phyloP scores from a whole-genome alignment of 1,284 basidiomycete species.

The Sanguinoderma infundibulare region DNA sequence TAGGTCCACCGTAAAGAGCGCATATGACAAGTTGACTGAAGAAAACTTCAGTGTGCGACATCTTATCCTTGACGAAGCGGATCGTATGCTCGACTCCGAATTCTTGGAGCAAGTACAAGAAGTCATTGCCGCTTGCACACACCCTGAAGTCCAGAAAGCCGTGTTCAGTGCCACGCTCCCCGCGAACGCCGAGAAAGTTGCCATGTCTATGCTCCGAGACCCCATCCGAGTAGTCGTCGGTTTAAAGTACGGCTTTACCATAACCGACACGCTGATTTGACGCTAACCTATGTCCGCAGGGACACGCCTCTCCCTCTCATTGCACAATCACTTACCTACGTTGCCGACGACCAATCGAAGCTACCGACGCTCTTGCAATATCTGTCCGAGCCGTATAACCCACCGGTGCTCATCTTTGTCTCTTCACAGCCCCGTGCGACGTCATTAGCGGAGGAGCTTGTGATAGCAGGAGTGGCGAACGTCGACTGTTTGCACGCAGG shows the following conservation, averaged over 20 bases:
- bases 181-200: slow-evolving; percentile 85
- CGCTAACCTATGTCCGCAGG: slow-evolving; percentile 45
- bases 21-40: slow-evolving; percentile 17
- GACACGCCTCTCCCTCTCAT: slow-evolving; percentile 89
- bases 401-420: slow-evolving; percentile 92
- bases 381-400: slow-evolving; percentile 85
- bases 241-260: slow-evolving; percentile 69
- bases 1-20: slow-evolving; percentile 41
- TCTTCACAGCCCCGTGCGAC: slow-evolving; percentile 92
- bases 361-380: slow-evolving; percentile 84
- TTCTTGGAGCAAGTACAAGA: slow-evolving; percentile 92
- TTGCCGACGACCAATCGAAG: slow-evolving; percentile 93
- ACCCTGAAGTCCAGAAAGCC: slow-evolving; percentile 80
- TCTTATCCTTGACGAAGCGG: slow-evolving; percentile 90
- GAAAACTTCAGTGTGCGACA: slow-evolving; percentile 67
- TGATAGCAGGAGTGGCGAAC: slow-evolving; percentile 82
- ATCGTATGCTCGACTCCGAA: slow-evolving; percentile 87
- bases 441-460: slow-evolving; percentile 87
- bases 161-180: slow-evolving; percentile 96
- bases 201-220: slow-evolving; percentile 82
- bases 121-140: slow-evolving; percentile 83
- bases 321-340: slow-evolving; percentile 87
- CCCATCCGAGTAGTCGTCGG: slow-evolving; percentile 94
- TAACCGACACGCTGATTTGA: slow-evolving; percentile 7
- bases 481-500: slow-evolving; percentile 94